Conservation (phyloP, 495 filamentous ascomycete species). For the Aspergillus bertholletiae region DNA sequence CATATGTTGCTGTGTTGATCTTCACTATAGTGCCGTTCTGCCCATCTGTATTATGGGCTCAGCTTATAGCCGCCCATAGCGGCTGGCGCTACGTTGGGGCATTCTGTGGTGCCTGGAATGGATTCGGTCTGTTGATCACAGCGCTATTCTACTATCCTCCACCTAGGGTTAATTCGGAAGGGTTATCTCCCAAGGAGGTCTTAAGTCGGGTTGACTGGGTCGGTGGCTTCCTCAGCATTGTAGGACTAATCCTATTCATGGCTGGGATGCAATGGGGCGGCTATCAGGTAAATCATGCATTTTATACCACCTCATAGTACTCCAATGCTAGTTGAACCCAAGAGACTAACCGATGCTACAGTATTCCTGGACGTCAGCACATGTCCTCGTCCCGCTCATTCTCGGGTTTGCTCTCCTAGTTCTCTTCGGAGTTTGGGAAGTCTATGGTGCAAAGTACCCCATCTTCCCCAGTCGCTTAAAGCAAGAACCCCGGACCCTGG, state of each 20-base stretch:
- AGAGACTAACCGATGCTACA: conserved; percentile 20
- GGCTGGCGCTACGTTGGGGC: conserved; percentile 64
- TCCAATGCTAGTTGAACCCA: too few species aligned
- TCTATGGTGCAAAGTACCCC: conserved; percentile 56
- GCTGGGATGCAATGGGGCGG: conserved; percentile 67
- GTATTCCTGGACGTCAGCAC: conserved; percentile 56
- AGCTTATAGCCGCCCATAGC: conserved; percentile 58
- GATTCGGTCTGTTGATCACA: conserved; percentile 58
- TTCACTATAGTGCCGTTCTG: conserved; percentile 68
- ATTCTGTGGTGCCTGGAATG: conserved; percentile 58
- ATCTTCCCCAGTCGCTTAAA: conserved; percentile 64
- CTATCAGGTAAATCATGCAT: conserved; percentile 62
- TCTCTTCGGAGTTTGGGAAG: conserved; percentile 58
- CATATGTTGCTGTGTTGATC: conserved; percentile 63
- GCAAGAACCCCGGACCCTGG: conserved; percentile 59
- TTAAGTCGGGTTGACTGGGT: conserved; percentile 60
- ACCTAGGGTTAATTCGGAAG: conserved; percentile 51
- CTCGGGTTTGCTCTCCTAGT: conserved; percentile 51
- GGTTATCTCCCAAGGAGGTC: conserved; percentile 46
- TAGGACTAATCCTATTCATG: conserved; percentile 61
- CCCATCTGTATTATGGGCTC: conserved; percentile 66
- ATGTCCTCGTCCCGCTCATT: conserved; percentile 58
- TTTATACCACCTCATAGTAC: too few species aligned
- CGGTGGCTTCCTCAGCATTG: conserved; percentile 64
- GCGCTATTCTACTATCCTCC: conserved; percentile 65